Evolutionary conservation across 208 protist genomes (phyloP).

Genomic region (Leishmania guyanensis): DNA sequence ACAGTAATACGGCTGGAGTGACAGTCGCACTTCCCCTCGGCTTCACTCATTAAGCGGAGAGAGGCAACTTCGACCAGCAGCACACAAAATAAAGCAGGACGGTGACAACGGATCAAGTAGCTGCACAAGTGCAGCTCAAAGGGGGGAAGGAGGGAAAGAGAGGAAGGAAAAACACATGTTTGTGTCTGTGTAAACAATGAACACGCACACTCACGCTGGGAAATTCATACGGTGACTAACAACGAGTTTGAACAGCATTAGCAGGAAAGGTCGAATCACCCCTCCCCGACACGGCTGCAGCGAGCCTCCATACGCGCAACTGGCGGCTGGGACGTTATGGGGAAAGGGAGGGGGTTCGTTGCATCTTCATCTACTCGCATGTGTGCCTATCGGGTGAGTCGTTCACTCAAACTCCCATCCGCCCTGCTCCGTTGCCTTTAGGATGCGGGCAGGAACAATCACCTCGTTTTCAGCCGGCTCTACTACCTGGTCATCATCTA

Average conservation of each 20-base stretch:
- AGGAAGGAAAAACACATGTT: too few species aligned
- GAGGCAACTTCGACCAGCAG: not conserved
- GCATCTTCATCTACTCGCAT: not conserved
- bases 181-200: not conserved
- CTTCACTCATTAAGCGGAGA: not conserved
- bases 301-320: not conserved
- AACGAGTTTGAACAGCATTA: not conserved
- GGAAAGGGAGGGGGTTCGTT: not conserved
- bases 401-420: conserved; percentile 43
- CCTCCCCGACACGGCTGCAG: not conserved
- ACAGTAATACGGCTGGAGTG: not conserved
- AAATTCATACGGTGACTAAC: not conserved
- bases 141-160: not conserved
- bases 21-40: not conserved
- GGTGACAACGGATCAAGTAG: not conserved
- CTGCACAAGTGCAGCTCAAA: not conserved
- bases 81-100: not conserved
- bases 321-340: not conserved
- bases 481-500: conserved; percentile 40
- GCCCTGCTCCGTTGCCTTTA: conserved; percentile 35
- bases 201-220: not conserved
- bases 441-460: conserved; percentile 43
- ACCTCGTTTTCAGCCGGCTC: conserved; percentile 32
- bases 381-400: not conserved
- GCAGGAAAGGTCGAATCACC: not conserved